phyloP scores from a whole-genome alignment of 2,329 filamentous ascomycete species.

The Fusarium gaditjirri region DNA sequence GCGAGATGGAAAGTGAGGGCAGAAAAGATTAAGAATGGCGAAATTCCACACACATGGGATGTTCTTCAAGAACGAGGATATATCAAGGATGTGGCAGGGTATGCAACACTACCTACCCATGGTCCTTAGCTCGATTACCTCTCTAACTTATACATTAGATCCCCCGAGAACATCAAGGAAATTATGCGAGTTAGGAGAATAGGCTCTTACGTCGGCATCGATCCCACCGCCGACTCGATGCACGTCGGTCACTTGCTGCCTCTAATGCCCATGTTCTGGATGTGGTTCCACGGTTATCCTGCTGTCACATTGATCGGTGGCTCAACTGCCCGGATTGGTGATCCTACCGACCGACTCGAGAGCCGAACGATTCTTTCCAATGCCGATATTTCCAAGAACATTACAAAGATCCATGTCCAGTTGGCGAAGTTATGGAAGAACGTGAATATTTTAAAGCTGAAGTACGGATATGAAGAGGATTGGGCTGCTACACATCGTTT shows the following conservation, averaged over 20 bases:
- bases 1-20: slow-evolving; percentile 61
- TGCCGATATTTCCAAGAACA: slow-evolving; percentile 69
- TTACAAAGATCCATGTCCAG: slow-evolving; percentile 75
- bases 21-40: slow-evolving; percentile 59
- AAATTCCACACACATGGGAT: slow-evolving; percentile 66
- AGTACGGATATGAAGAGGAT: slow-evolving; percentile 71
- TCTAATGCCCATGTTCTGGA: slow-evolving; percentile 86
- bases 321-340: slow-evolving; percentile 81
- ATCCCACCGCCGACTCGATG: slow-evolving; percentile 82
- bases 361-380: slow-evolving; percentile 66
- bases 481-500: slow-evolving; percentile 75
- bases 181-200: slow-evolving; percentile 74
- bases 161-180: slow-evolving; percentile 65
- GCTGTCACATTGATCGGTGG: slow-evolving; percentile 76
- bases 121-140: not conserved
- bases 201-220: slow-evolving; percentile 82
- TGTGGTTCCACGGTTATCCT: slow-evolving; percentile 79
- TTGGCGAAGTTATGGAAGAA: slow-evolving; percentile 79
- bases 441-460: slow-evolving; percentile 72
- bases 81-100: slow-evolving; percentile 81
- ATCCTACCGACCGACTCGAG: slow-evolving; percentile 76
- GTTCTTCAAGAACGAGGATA: slow-evolving; percentile 77
- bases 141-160: slow-evolving; percentile 44
- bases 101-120: slow-evolving; percentile 43
- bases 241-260: slow-evolving; percentile 85